Evolutionary conservation across 164 flowering plant genomes (phyloP).

Genomic region (Liriodendron chinense): DNA sequence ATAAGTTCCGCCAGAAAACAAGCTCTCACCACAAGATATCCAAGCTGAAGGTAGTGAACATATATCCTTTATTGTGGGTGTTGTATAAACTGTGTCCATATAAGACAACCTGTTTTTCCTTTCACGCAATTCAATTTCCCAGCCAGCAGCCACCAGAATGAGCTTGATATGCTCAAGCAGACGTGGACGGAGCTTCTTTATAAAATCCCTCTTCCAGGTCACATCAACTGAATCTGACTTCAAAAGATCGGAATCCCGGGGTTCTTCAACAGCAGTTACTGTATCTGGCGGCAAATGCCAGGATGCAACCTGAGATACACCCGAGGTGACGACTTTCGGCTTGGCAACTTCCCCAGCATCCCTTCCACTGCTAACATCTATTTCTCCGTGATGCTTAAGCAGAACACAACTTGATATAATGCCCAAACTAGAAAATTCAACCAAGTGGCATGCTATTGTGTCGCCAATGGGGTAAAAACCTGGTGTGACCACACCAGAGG

Average conservation of each 20-base stretch:
- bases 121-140: constrained; percentile 43
- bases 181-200: constrained; percentile 50
- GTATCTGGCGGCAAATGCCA: constrained; percentile 36
- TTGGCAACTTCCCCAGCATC: constrained; percentile 21
- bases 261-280: constrained; percentile 12
- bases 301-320: constrained; percentile 50
- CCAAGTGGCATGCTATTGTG: constrained; percentile 37
- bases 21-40: constrained; percentile 48
- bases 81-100: constrained; percentile 40
- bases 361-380: constrained; percentile 18
- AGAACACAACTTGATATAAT: constrained; percentile 45
- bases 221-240: constrained; percentile 24
- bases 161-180: constrained; percentile 39
- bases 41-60: constrained; percentile 59
- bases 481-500: constrained; percentile 17
- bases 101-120: constrained; percentile 30
- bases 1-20: constrained; percentile 27
- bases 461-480: constrained; percentile 14
- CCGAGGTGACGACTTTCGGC: constrained; percentile 39
- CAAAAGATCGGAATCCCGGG: constrained; percentile 21
- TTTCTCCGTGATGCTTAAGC: constrained; percentile 29
- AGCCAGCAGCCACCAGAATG: constrained; percentile 51
- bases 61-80: constrained; percentile 43
- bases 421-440: constrained; percentile 58
- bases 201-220: constrained; percentile 18